Evolutionary conservation across 257 asterid species (phyloP).

Genomic region (Linaria vulgaris): DNA sequence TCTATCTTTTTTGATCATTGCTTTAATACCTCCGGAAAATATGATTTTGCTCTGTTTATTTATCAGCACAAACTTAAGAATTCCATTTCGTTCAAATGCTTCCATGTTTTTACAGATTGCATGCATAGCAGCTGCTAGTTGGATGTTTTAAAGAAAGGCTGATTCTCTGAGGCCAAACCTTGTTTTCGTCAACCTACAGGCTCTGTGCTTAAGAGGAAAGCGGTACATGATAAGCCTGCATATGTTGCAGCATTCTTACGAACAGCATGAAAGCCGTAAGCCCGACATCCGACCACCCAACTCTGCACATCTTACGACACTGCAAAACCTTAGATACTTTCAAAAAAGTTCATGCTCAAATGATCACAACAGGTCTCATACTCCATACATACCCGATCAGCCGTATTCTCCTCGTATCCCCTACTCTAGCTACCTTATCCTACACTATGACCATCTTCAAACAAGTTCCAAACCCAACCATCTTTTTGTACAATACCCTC

Average conservation of each 20-base stretch:
- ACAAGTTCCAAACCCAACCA: slow-evolving; percentile 47
- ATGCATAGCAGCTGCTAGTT: slow-evolving; percentile 10
- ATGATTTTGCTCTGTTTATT: background rate
- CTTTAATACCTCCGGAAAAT: background rate
- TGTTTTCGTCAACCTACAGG: slow-evolving; percentile 7
- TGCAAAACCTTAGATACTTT: slow-evolving; percentile 57
- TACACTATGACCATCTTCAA: slow-evolving; percentile 52
- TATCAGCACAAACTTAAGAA: background rate
- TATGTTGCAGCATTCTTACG: slow-evolving; percentile 17
- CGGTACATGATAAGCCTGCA: slow-evolving; percentile 29
- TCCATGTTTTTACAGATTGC: slow-evolving; percentile 14
- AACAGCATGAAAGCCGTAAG: slow-evolving; percentile 46
- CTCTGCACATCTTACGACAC: slow-evolving; percentile 40
- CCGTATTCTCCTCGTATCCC: slow-evolving; percentile 54
- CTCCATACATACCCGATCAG: slow-evolving; percentile 72
- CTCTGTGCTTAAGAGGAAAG: slow-evolving; percentile 8
- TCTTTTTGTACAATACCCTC: slow-evolving; percentile 66
- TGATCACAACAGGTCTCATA: slow-evolving; percentile 62
- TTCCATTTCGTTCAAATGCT: background rate
- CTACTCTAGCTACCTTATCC: slow-evolving; percentile 44
- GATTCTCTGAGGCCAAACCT: slow-evolving; percentile 13
- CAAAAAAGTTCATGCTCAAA: slow-evolving; percentile 59
- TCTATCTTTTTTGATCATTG: too few species aligned
- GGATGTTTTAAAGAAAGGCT: slow-evolving; percentile 15
- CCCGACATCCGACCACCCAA: slow-evolving; percentile 51